Base-by-base conservation (phyloP, 805 yeast species). In the Pichia paraexigua region DNA sequence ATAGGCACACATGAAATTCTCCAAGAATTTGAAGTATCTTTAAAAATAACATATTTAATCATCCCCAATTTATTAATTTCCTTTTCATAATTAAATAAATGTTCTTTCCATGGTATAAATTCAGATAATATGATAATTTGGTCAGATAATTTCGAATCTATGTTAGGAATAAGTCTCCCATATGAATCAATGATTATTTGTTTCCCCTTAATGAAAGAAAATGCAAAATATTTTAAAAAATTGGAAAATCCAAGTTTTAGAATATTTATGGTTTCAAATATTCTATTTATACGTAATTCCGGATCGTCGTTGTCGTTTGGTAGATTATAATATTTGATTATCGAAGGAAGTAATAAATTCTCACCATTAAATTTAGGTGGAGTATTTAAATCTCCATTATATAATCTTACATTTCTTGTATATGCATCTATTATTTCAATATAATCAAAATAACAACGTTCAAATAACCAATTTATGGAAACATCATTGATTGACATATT, bases 401-500 rank as follows among this genome's bases (percentile, higher is more conserved):
- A 75, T 55, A 91, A 78, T 60, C 97, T 97, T 63, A 92, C 91
- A 66, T 92, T 97, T 24, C 53, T 17, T 12, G 44, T 35, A 63
- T 89, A 86, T 50, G 97, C 98, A 69, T 90, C 99, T 32, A 92
- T 74, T 12, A 95, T 81, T 70, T 92, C 98, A 54, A 92, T 73
- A 61, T 90, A 88, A 56, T 85, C 91, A 55, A 78, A 78, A 72
- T 92, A 92, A 15, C 91, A 73, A 65, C 87, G 86, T 39, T 74
- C 72, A 67, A 83, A 88, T 43, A 92, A 70, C 39, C 83, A 66
- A 18, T 83, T 83, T 37, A 87, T 17, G 4, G 18, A 17, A 5
- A 2, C 20, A 35, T 35, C 39, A 35, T 35, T 35, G 11, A 35
- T 35, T 69, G 22, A 77, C 37, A 51, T 42, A 1, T 41, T 50